Evolutionary conservation across 2,329 filamentous ascomycete genomes (phyloP), one percentile per base, ranked within the genome.

Genomic region (Fusarium mangiferae): DNA sequence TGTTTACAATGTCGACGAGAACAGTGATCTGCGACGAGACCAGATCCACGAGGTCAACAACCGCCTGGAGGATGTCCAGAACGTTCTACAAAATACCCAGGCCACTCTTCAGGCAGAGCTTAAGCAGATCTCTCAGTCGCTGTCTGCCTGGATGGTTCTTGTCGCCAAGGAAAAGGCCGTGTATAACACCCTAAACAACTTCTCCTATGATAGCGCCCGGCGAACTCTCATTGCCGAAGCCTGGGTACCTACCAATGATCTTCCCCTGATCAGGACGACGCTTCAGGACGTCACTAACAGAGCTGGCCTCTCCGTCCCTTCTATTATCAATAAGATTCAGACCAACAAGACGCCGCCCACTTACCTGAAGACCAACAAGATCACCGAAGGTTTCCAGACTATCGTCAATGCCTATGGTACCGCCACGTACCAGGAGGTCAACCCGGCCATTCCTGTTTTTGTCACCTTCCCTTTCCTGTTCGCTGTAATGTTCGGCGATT

Each of bases 401-500:
- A 99, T 99, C 82, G 97, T 99, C 82, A 96, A 99, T 79, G 96
- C 97, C 35, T 99, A 99, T 80, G 97, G 96, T 80, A 98, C 96
- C 46, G 94, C 96, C 69, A 98, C 97, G 75, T 99, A 99, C 84
- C 93, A 93, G 77, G 96, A 99, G 85, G 93, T 98, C 82, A 99
- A 99, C 84, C 96, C 96, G 65, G 96, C 95, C 71, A 89, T 99
- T 28, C 96, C 96, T 42, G 96, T 97, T 58, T 95, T 98, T 76
- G 92, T 99, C 73, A 99, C 96, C 11, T 99, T 99, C 84, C 96
- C 97, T n/a, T 99, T 99, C 87, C 88, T 99, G 72, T 99, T 99
- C 81, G 96, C 96, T 56, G 96, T 99, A 90, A 99, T 99, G 96
- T 99, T 99, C 81, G 97, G 96, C 87, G 96, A 99, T 84, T 92